These are phyloP conservation scores for Periconia sp. DNA, from an alignment of 2,329 filamentous ascomycete genomes.

Conservation along the genomic window DNA sequence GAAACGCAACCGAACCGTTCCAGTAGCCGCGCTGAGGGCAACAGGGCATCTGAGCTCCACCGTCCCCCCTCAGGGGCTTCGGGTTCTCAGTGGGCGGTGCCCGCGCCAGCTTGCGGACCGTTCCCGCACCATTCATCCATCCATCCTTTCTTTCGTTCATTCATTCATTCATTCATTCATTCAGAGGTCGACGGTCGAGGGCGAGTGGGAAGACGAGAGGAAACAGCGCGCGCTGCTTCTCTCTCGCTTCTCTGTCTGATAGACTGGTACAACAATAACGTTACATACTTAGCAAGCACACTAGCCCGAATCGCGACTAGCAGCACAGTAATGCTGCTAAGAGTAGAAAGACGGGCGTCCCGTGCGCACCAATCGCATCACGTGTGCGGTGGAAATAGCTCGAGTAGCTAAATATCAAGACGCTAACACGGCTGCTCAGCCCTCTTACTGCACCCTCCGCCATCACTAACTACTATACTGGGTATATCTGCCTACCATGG, in stretches of 20 bases:
- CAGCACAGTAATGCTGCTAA: too few relatives aligned
- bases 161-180: too few relatives aligned
- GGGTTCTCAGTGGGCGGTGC: conserved; percentile 16
- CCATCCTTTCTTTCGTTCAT: too few relatives aligned
- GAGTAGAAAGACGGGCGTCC: conserved; percentile 28
- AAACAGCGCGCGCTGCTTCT: too few relatives aligned
- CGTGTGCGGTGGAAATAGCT: conserved; percentile 31
- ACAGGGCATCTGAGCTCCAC: conserved; percentile 28
- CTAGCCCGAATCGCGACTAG: too few relatives aligned
- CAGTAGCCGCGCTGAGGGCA: conserved; percentile 29
- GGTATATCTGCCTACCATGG: too few relatives aligned
- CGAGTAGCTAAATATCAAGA: conserved; percentile 26
- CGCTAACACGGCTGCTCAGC: conserved; percentile 29
- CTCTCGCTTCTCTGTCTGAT: too few relatives aligned
- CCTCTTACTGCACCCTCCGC: conserved; percentile 17
- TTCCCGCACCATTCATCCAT: conserved; percentile 35
- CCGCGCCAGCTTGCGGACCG: conserved; percentile 41
- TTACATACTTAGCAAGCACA: too few relatives aligned
- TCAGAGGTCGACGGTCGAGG: conserved; percentile 11
- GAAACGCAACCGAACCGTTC: conserved; percentile 40
- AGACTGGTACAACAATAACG: too few relatives aligned
- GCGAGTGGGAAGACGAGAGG: too few relatives aligned
- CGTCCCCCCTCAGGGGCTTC: conserved; percentile 9
- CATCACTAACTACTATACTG: too few relatives aligned
- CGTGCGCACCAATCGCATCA: conserved; percentile 10